Evolutionary conservation across 2,329 filamentous ascomycete species (phyloP).

Genomic region (Colletotrichum liaoningense): DNA sequence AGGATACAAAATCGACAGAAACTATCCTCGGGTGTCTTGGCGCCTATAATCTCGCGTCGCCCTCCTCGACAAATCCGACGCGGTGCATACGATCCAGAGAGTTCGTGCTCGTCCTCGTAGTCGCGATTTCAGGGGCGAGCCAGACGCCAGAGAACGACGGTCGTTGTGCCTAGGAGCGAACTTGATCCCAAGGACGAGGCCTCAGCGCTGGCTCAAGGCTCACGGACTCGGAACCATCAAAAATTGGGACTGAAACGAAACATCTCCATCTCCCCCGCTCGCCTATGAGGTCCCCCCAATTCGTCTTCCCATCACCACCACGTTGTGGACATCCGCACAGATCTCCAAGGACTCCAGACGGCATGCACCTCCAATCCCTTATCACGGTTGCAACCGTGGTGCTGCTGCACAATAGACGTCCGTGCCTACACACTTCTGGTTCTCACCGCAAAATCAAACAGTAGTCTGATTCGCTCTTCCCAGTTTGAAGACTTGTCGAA

Average conservation of each 20-base stretch:
- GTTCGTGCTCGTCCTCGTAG: conserved; percentile 10
- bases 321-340: conserved; percentile 10
- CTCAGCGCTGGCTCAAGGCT: conserved; percentile 7
- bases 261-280: not conserved
- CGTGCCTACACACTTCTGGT: conserved; percentile 3
- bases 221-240: conserved; percentile 18
- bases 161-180: conserved; percentile 8
- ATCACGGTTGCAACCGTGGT: conserved; percentile 27
- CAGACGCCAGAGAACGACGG: not conserved
- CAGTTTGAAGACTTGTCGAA: conserved; percentile 1
- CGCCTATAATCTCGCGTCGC: not conserved
- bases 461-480: conserved; percentile 1
- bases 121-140: not conserved
- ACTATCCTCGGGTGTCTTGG: not conserved
- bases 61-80: not conserved
- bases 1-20: not conserved
- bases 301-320: not conserved
- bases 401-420: conserved; percentile 9
- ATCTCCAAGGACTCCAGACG: conserved; percentile 20
- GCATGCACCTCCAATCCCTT: conserved; percentile 23
- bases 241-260: conserved; percentile 30
- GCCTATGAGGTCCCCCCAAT: not conserved
- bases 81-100: not conserved
- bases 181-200: conserved; percentile 6
- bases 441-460: conserved; percentile 20